Evolutionary conservation across 1,284 basidiomycete genomes (phyloP).

Genomic region (Agroathelia rolfsii): DNA sequence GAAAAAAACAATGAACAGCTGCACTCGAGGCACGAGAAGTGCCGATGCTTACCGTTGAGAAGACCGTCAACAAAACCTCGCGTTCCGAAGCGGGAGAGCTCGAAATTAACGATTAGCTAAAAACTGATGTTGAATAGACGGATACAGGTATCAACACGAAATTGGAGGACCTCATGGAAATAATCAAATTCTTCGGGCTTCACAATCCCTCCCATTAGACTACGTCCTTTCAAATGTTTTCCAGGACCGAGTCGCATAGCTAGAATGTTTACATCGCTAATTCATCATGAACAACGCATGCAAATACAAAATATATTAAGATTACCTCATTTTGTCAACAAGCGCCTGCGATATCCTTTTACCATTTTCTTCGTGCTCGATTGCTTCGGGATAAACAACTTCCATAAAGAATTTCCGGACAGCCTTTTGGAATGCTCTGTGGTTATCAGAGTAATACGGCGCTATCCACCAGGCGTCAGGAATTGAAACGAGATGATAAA

Average conservation of each 20-base stretch:
- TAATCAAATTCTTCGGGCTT: constrained; percentile 86
- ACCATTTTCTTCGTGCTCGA: constrained; percentile 69
- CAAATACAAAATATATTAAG: constrained; percentile 6
- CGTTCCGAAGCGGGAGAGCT: constrained; percentile 74
- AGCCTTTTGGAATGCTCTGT: constrained; percentile 56
- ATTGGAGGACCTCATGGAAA: constrained; percentile 53
- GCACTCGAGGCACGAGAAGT: too few relatives aligned
- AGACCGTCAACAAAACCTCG: constrained; percentile 82
- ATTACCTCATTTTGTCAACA: constrained; percentile 64
- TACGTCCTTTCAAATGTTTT: constrained; percentile 80
- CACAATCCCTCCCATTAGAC: constrained; percentile 75
- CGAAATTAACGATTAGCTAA: constrained; percentile 77
- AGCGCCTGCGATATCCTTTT: constrained; percentile 68
- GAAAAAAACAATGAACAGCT: too few relatives aligned
- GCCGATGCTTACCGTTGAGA: too few relatives aligned
- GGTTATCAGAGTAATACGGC: constrained; percentile 80
- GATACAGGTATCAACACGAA: constrained; percentile 1
- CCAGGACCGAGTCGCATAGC: constrained; percentile 92
- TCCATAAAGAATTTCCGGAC: constrained; percentile 56
- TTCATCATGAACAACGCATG: constrained; percentile 1
- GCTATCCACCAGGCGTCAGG: too few relatives aligned
- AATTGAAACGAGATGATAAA: too few relatives aligned
- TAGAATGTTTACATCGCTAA: constrained; percentile 65
- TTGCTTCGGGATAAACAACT: constrained; percentile 55
- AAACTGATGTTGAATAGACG: constrained; percentile 23